Evolutionary conservation across 768 basidiomycete genomes (phyloP).

Genomic region (Trametes gibbosa): DNA sequence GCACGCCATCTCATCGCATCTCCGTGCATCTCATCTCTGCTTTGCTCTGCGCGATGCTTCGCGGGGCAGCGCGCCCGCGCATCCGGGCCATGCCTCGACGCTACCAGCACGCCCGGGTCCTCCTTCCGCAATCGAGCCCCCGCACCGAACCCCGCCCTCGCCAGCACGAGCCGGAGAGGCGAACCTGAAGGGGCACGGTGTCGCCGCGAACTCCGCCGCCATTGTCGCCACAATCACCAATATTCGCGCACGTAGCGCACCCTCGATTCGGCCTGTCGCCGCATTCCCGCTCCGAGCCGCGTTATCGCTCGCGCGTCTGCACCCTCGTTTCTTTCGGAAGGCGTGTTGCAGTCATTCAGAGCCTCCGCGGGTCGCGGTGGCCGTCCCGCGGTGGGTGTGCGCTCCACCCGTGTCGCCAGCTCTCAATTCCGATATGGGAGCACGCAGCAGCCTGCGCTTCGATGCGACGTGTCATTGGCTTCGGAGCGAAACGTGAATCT

Average conservation of each 20-base stretch:
- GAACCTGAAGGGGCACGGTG: neutral
- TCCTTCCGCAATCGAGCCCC: neutral
- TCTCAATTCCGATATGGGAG: neutral
- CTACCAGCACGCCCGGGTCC: neutral
- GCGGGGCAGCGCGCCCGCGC: slow-evolving; percentile 6
- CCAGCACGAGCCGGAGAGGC: neutral
- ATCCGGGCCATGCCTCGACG: neutral
- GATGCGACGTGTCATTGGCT: neutral
- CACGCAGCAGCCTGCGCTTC: neutral
- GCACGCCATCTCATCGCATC: neutral
- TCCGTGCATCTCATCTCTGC: neutral
- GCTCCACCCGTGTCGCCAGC: neutral
- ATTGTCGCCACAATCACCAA: neutral
- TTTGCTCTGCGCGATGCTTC: slow-evolving; percentile 10
- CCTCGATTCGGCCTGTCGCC: neutral
- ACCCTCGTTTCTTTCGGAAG: neutral
- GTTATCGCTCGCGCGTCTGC: neutral
- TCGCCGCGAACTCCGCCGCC: neutral
- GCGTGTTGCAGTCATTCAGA: neutral
- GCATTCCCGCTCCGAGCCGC: slow-evolving; percentile 1
- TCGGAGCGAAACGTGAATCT: neutral
- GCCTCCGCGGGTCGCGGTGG: neutral
- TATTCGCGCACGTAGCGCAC: neutral
- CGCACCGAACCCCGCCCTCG: neutral
- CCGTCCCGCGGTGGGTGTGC: neutral